phyloP scores from a whole-genome alignment of 2,329 filamentous ascomycete genomes.

The Fusarium nematophilum region DNA sequence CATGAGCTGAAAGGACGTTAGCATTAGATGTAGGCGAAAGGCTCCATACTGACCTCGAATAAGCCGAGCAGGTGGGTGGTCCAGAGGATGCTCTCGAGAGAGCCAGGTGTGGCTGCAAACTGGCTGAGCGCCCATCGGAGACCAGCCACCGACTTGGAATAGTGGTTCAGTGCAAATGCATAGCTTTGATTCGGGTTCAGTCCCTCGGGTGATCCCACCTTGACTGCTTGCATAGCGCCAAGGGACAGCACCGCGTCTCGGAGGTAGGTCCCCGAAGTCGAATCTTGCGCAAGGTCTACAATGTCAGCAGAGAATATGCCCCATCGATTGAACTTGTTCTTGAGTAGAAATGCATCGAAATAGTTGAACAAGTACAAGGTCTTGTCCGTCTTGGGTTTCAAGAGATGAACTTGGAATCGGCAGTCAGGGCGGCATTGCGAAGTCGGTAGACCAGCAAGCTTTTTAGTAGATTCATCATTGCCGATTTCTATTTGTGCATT shows the following conservation, averaged over 20 bases:
- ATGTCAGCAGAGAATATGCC: slow-evolving; percentile 28
- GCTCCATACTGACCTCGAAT: slow-evolving; percentile 45
- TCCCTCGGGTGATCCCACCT: slow-evolving; percentile 16
- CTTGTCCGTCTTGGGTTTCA: slow-evolving; percentile 22
- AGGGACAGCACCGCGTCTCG: slow-evolving; percentile 46
- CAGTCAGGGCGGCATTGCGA: fast-evolving
- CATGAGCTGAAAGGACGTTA: slow-evolving; percentile 42
- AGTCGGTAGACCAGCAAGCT: not conserved
- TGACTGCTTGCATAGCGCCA: slow-evolving; percentile 47
- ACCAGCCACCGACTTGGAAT: slow-evolving; percentile 41
- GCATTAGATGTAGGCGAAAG: fast-evolving
- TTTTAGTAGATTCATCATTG: slow-evolving; percentile 22
- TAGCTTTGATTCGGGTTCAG: not conserved
- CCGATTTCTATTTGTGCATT: slow-evolving; percentile 37
- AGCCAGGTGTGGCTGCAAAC: not conserved
- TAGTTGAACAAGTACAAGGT: slow-evolving; percentile 40
- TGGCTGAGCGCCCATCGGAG: slow-evolving; percentile 34
- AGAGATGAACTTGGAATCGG: not conserved
- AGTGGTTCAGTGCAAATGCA: slow-evolving; percentile 37
- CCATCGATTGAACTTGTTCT: slow-evolving; percentile 44
- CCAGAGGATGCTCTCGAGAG: slow-evolving; percentile 44
- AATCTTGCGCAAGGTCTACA: slow-evolving; percentile 31
- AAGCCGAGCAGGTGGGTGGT: slow-evolving; percentile 49
- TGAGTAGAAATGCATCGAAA: slow-evolving; percentile 45
- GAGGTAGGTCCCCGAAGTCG: slow-evolving; percentile 29